These are phyloP conservation scores for Papilionanthe hybrid DNA, from an alignment of 116 monocot species.

Conservation along the genomic window DNA sequence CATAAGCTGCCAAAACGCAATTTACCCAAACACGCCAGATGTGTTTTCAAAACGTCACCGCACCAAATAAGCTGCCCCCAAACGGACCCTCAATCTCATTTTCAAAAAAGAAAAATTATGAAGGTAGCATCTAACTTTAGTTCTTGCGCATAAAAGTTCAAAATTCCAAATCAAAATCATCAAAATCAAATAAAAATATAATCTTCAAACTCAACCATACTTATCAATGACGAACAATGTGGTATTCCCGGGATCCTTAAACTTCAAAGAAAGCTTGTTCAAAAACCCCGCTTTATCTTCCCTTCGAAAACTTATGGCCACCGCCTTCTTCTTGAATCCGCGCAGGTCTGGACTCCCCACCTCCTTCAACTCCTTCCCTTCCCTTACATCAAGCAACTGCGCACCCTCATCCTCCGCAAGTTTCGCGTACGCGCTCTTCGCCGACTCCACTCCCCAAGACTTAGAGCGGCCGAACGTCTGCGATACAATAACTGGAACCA, in stretches of 20 bases:
- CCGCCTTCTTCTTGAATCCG: slow-evolving; percentile 78
- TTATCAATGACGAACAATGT: slow-evolving; percentile 92
- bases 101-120: too few relatives aligned
- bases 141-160: background rate
- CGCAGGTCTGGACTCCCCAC: slow-evolving; percentile 69
- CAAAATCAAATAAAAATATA: background rate
- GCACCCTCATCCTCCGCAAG: slow-evolving; percentile 56
- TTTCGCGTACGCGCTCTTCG: slow-evolving; percentile 59
- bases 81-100: too few relatives aligned
- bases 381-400: slow-evolving; percentile 92
- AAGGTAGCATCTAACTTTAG: too few relatives aligned
- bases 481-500: slow-evolving; percentile 60
- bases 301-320: slow-evolving; percentile 44
- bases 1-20: too few relatives aligned
- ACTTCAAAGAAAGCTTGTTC: slow-evolving; percentile 78
- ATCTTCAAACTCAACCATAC: slow-evolving; percentile 29
- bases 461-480: slow-evolving; percentile 43
- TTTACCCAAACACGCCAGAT: too few relatives aligned
- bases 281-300: slow-evolving; percentile 86
- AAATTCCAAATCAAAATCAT: background rate
- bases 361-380: slow-evolving; percentile 55
- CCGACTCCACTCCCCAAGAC: slow-evolving; percentile 55
- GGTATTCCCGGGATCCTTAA: slow-evolving; percentile 85
- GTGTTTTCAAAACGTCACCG: too few relatives aligned
- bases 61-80: too few relatives aligned